Evolutionary conservation across 441 rosid genomes (phyloP), one percentile per base, ranked within the genome.

Genomic region (Gossypium aridum): DNA sequence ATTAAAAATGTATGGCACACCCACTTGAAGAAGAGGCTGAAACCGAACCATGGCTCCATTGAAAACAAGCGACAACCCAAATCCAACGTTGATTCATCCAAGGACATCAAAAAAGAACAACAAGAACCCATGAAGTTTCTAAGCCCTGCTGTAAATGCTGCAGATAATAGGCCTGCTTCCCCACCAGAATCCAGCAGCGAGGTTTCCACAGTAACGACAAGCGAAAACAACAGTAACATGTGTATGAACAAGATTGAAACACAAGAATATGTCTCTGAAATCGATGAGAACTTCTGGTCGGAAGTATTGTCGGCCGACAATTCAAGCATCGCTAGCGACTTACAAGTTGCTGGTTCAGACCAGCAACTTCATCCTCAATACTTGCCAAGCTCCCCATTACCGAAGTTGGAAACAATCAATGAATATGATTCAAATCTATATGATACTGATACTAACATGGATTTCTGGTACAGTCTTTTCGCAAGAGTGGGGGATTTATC

Each of bases 1-100:
- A 85, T 85, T 5, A 85, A 85, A 75, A 86, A 86, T 62, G 87
- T 84, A 22, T 85, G 91, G 91, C 86, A 87, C 69, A 87, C 89
- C 54, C 86, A 85, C 73, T 70, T 87, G 79, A 87, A 87, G 73
- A 87, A 87, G 77, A 80, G 84, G 37, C 73, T 61, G 13, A 55
- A 67, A n/a, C 64, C 22, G 2, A 26, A 4, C 55, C 59, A 51
- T 51, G 72, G 72, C n/a, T n/a, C 34, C 39, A 53, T 4, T 34
- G 77, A 75, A 54, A 65, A 28, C 28, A 69, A 64, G 12, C 47
- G 63, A 65, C 62, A 13, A 7, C 1, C 66, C 12, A 10, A 60
- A 60, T 1, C 37, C 64, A 23, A 60, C 9, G 2, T 51, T 22
- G 62, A 53, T 39, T 22, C 53, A 1, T 60, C 71, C 25, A 55